These are phyloP conservation scores for Tolypocladium pustulatum DNA, from an alignment of 2,329 filamentous ascomycete species.

Conservation along the genomic window DNA sequence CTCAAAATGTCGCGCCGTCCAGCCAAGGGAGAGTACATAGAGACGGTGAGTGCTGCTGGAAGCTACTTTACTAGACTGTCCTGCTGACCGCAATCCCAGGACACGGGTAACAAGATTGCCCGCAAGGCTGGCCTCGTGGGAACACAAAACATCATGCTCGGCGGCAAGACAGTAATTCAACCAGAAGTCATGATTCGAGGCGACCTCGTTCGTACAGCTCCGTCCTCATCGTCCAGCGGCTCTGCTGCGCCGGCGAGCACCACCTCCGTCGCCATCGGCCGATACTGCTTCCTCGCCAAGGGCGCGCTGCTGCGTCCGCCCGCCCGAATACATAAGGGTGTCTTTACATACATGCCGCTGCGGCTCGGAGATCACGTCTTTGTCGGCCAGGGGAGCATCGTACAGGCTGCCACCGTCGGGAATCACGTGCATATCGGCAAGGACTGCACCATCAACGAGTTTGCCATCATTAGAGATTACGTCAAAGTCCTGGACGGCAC, in stretches of 20 bases:
- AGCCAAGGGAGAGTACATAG: slow-evolving; percentile 87
- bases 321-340: slow-evolving; percentile 68
- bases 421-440: slow-evolving; percentile 79
- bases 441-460: slow-evolving; percentile 68
- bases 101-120: slow-evolving; percentile 97
- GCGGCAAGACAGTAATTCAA: slow-evolving; percentile 92
- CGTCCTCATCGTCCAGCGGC: slow-evolving; percentile 25
- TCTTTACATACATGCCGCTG: slow-evolving; percentile 75
- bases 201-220: slow-evolving; percentile 59
- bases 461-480: slow-evolving; percentile 89
- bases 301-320: slow-evolving; percentile 75
- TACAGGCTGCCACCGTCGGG: slow-evolving; percentile 76
- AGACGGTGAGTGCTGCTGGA: slow-evolving; percentile 52
- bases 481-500: slow-evolving; percentile 78
- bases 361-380: slow-evolving; percentile 94
- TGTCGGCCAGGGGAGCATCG: slow-evolving; percentile 61
- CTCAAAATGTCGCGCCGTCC: slow-evolving; percentile 62
- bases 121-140: slow-evolving; percentile 85
- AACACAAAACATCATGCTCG: slow-evolving; percentile 95
- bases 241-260: slow-evolving; percentile 35
- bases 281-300: slow-evolving; percentile 80
- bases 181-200: slow-evolving; percentile 89
- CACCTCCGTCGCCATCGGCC: slow-evolving; percentile 75
- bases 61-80: neutral
- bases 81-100: slow-evolving; percentile 37